Conservation (phyloP, 2,329 filamentous ascomycete genomes). For the Trichoderma koningii region DNA sequence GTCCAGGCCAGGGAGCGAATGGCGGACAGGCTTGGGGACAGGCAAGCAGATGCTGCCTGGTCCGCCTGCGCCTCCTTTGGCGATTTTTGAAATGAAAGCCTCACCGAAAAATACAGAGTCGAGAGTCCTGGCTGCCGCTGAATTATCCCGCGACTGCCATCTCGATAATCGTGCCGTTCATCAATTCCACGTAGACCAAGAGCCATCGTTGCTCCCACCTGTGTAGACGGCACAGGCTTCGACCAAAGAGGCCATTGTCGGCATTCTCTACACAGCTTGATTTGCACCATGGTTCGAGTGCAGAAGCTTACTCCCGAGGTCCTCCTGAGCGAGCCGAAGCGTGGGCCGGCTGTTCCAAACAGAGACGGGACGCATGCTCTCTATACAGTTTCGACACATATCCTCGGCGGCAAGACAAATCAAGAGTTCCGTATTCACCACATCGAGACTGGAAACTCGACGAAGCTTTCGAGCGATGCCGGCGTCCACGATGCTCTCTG, state of each 20-base stretch:
- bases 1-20: neutral
- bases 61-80: constrained; percentile 7
- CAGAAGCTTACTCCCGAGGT: constrained; percentile 40
- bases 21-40: neutral
- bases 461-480: constrained; percentile 34
- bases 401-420: constrained; percentile 37
- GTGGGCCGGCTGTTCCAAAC: constrained; percentile 43
- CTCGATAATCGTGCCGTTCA: neutral
- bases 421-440: constrained; percentile 42
- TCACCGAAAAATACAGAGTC: neutral
- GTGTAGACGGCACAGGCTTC: neutral
- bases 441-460: constrained; percentile 36
- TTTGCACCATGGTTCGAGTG: constrained; percentile 29
- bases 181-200: neutral
- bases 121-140: neutral
- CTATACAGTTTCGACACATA: constrained; percentile 45
- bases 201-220: neutral
- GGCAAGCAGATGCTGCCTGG: constrained; percentile 13
- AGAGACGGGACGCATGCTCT: constrained; percentile 46
- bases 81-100: neutral
- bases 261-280: too few species aligned
- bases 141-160: neutral
- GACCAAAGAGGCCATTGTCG: neutral
- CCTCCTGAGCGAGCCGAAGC: constrained; percentile 37
- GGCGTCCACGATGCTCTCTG: constrained; percentile 41